Conservation (phyloP, 805 yeast species). For the Dipodascus albidus region DNA sequence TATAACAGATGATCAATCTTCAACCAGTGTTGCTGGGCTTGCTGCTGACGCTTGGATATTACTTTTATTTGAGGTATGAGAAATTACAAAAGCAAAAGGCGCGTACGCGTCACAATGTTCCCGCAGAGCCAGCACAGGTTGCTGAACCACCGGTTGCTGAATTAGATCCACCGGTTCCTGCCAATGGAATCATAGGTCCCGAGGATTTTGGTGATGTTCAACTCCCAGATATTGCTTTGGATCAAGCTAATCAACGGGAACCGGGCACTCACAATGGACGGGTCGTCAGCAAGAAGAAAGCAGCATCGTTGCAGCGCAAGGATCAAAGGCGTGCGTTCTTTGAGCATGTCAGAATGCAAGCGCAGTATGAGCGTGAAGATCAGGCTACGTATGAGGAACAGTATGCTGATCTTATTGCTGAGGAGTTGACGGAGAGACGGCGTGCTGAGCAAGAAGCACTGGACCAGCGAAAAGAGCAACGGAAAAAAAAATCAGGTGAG, state of each 20-base stretch:
- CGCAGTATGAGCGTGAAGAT: background rate
- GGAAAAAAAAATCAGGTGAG: background rate
- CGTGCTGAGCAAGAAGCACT: background rate
- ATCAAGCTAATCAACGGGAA: background rate
- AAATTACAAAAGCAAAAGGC: background rate
- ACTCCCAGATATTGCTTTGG: background rate
- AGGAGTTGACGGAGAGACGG: background rate
- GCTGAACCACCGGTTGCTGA: background rate
- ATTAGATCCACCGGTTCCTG: background rate
- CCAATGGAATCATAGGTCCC: background rate
- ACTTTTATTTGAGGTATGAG: background rate
- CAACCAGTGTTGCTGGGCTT: background rate
- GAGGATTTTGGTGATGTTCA: background rate
- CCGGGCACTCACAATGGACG: background rate
- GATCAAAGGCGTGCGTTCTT: slow-evolving; percentile 7
- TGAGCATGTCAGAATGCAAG: slow-evolving; percentile 5
- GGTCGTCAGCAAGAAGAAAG: slow-evolving; percentile 8
- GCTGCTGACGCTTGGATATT: background rate
- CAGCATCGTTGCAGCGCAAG: slow-evolving; percentile 5
- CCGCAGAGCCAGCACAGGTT: background rate
- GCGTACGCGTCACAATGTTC: background rate
- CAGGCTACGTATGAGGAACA: background rate
- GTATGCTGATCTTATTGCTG: background rate
- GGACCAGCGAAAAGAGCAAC: background rate
- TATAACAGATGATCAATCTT: background rate